Percentiles rank a stretch among this genome's conserved stretches.
These are phyloP conservation scores for Bipolaris oryzae DNA, from an alignment of 2,329 filamentous ascomycete genomes.

Conservation along the genomic window DNA sequence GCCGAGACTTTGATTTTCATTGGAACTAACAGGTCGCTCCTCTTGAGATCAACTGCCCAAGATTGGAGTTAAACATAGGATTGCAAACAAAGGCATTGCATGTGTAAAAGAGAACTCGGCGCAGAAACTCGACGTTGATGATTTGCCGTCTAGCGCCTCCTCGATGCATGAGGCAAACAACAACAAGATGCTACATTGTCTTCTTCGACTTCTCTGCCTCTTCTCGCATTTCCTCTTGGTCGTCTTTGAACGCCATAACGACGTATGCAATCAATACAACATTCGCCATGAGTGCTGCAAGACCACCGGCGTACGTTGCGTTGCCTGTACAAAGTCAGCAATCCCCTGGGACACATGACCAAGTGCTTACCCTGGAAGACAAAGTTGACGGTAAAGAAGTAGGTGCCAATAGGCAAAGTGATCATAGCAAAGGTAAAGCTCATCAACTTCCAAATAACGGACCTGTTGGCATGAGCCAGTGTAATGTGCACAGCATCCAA, in stretches of 20 bases:
- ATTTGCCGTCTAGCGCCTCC: neutral
- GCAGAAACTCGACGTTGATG: neutral
- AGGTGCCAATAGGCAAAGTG: conserved; percentile 81
- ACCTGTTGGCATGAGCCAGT: conserved; percentile 54
- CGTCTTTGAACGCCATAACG: conserved; percentile 88
- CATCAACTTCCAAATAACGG: conserved; percentile 88
- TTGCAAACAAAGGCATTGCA: neutral
- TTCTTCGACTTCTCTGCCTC: conserved; percentile 53
- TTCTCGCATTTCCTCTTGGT: conserved; percentile 61
- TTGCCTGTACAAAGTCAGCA: conserved; percentile 66
- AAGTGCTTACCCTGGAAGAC: conserved; percentile 72
- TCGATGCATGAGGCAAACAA: neutral
- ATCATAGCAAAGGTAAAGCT: conserved; percentile 93
- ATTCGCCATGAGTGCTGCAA: conserved; percentile 89
- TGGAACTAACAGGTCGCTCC: neutral
- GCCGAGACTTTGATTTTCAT: neutral
- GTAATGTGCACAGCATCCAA: neutral
- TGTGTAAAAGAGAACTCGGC: neutral
- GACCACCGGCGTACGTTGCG: conserved; percentile 81
- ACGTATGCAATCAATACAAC: conserved; percentile 90
- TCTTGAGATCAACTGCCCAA: neutral
- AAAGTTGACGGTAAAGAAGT: conserved; percentile 78
- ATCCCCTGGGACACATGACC: neutral
- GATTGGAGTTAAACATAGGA: neutral
- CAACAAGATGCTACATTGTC: conserved; percentile 26